A percentile compares a stretch with the other conserved stretches of the same genome.
Evolutionary conservation across 306 rosid genomes (phyloP).

Genomic region (Castanopsis chinensis): DNA sequence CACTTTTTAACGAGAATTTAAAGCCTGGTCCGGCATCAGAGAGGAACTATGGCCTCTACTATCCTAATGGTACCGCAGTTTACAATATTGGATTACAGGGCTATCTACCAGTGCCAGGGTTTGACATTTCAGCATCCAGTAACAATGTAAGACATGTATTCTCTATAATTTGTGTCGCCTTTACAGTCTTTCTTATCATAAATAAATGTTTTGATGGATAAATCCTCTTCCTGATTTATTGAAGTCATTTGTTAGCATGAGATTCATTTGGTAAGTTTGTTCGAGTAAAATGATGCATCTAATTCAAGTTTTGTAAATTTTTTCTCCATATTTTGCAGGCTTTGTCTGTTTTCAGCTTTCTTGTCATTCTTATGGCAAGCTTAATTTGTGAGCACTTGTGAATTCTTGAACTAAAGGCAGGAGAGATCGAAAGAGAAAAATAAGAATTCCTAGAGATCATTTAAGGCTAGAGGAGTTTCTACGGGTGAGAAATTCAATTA

Average conservation of each 20-base stretch:
- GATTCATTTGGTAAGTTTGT: not conserved
- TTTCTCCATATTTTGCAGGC: constrained; percentile 45
- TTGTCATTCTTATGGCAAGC: constrained; percentile 27
- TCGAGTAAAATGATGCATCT: not conserved
- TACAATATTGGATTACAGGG: constrained; percentile 68
- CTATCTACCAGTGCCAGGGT: constrained; percentile 50
- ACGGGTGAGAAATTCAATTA: constrained; percentile 30
- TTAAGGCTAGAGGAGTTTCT: constrained; percentile 10
- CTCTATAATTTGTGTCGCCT: not conserved
- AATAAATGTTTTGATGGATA: no score
- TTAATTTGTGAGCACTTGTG: constrained; percentile 28
- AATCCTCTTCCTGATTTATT: no score
- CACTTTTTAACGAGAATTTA: constrained; percentile 79
- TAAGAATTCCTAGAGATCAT: constrained; percentile 21
- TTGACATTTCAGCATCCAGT: constrained; percentile 41
- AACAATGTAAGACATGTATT: constrained; percentile 37
- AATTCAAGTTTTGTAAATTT: not conserved
- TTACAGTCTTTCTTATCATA: not conserved
- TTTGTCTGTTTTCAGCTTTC: constrained; percentile 33
- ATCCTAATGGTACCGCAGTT: constrained; percentile 77
- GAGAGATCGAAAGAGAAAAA: constrained; percentile 5
- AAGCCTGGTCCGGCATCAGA: constrained; percentile 81
- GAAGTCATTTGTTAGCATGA: not conserved
- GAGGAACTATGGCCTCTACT: constrained; percentile 82
- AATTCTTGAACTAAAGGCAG: constrained; percentile 20